Evolutionary conservation across 2,329 filamentous ascomycete species (phyloP).

Genomic region (Pseudopithomyces maydicus): DNA sequence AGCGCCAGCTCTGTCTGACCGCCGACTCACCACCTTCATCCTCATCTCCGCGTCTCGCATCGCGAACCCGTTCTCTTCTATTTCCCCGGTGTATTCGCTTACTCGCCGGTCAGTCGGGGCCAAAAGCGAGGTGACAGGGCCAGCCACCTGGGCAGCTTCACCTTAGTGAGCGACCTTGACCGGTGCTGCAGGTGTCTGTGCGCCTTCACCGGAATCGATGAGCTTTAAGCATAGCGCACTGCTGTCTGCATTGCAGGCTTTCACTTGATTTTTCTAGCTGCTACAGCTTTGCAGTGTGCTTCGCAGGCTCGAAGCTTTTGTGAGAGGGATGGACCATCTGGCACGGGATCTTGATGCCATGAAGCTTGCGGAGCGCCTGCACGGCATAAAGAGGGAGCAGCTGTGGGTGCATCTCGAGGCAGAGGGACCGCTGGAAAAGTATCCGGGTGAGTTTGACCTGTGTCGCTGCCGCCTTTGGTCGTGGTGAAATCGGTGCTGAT

Average conservation of each 20-base stretch:
- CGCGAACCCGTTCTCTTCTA: not conserved
- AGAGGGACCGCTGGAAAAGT: constrained; percentile 42
- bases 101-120: constrained; percentile 2
- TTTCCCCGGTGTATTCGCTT: not conserved
- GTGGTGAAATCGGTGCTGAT: constrained; percentile 10
- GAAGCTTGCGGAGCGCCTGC: constrained; percentile 33
- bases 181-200: constrained; percentile 6
- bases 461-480: not conserved
- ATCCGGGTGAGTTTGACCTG: constrained; percentile 44
- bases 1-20: not conserved
- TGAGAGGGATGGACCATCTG: constrained; percentile 11
- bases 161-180: constrained; percentile 2
- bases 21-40: not conserved
- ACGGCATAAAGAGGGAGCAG: constrained; percentile 31
- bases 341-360: constrained; percentile 31
- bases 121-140: not conserved
- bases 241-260: not conserved
- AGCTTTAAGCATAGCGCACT: constrained; percentile 6
- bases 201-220: constrained; percentile 9
- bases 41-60: not conserved
- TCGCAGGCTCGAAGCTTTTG: constrained; percentile 12
- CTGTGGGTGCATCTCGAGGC: constrained; percentile 43
- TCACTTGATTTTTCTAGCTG: not conserved
- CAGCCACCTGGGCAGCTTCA: not conserved
- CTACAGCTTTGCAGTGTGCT: constrained; percentile 2